Conservation (phyloP, 1,139 yeast genomes). For the Yueomyces sp. region DNA sequence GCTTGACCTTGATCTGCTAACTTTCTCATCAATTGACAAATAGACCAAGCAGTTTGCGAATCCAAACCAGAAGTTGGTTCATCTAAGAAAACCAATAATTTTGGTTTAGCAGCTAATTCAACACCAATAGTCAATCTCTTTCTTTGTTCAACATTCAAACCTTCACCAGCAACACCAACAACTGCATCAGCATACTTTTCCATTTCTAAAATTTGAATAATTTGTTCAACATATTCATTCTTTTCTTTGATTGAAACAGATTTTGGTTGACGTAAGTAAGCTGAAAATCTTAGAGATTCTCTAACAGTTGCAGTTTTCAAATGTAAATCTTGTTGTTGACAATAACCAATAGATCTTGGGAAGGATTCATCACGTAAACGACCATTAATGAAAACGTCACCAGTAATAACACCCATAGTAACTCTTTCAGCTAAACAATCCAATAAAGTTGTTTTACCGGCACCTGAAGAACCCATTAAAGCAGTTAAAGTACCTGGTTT, state of each 20-base stretch:
- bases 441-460: conserved; percentile 69
- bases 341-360: conserved; percentile 75
- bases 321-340: conserved; percentile 73
- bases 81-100: conserved; percentile 65
- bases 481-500: conserved; percentile 67
- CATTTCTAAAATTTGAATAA: conserved; percentile 61
- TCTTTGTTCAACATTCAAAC: conserved; percentile 73
- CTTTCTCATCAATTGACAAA: conserved; percentile 62
- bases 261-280: conserved; percentile 58
- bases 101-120: conserved; percentile 80
- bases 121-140: conserved; percentile 78
- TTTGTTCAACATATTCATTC: conserved; percentile 57
- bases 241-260: conserved; percentile 44
- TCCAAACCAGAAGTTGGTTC: conserved; percentile 92
- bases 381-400: conserved; percentile 66
- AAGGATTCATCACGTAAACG: conserved; percentile 54
- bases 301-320: conserved; percentile 62
- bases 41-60: conserved; percentile 86
- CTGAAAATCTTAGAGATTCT: conserved; percentile 63
- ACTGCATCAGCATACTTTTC: conserved; percentile 62
- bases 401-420: conserved; percentile 67
- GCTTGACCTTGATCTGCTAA: conserved; percentile 74
- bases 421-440: conserved; percentile 70
- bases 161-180: conserved; percentile 74
- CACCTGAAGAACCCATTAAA: conserved; percentile 79